Evolutionary conservation across 2,329 filamentous ascomycete species (phyloP).

Genomic region (Grosmannia clavigera): DNA sequence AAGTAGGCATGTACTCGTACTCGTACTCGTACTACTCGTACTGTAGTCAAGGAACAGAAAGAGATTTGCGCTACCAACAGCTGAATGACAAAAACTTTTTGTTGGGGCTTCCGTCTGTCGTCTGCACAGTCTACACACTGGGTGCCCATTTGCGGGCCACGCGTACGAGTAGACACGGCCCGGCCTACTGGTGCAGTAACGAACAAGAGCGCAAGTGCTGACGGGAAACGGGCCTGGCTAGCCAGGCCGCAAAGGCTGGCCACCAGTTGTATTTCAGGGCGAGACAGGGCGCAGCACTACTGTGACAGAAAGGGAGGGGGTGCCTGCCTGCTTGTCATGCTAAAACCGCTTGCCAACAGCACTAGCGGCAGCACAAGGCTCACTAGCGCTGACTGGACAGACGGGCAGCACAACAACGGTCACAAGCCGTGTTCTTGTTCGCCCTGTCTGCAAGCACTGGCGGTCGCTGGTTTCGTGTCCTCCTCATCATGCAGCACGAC

Average conservation of each 20-base stretch:
- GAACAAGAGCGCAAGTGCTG: neutral
- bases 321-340: neutral
- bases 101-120: too few relatives aligned
- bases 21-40: too few relatives aligned
- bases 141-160: too few relatives aligned
- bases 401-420: neutral
- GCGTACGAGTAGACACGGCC: too few relatives aligned
- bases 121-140: too few relatives aligned
- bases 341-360: neutral
- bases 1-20: too few relatives aligned
- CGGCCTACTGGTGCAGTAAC: too few relatives aligned
- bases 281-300: neutral
- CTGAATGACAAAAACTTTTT: too few relatives aligned
- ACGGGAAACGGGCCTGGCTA: too few relatives aligned
- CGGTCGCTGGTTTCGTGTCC: neutral
- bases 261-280: neutral
- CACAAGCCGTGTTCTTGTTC: neutral
- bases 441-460: neutral
- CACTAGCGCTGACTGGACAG: too few relatives aligned
- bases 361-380: neutral
- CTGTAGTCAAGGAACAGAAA: too few relatives aligned
- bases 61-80: too few relatives aligned
- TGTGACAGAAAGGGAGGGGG: neutral
- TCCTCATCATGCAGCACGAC: neutral
- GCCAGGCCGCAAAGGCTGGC: neutral